Evolutionary conservation across 306 rosid species (phyloP), one percentile per base, ranked within the genome.

Genomic region (Oemleria cerasiformis): DNA sequence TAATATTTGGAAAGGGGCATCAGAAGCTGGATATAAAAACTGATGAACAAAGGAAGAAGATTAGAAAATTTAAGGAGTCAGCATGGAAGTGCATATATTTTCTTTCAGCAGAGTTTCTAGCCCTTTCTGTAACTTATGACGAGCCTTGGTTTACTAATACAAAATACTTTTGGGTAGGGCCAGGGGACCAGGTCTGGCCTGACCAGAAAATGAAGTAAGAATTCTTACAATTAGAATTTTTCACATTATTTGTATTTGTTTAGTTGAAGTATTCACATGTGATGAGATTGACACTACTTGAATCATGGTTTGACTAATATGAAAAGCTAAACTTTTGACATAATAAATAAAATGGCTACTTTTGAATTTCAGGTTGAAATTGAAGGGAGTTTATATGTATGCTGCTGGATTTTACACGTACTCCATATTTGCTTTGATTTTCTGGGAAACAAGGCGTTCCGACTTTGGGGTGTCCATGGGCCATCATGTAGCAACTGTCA

Each of bases 401-500:
- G 82, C 78, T 41, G 98, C 89, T 77, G 98, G 98, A 68, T 94
- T 94, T 84, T 94, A 91, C 80, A 63, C 89, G 5, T 94, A 94
- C 80, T 94, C 98, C 78, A 86, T 94, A 81, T 91, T 94, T 79
- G 98, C 98, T 68, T 86, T 94, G 82, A 73, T 91, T 56, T 91
- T 89, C 73, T 94, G 96, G 98, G 98, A 94, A 81, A 94, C 98
- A 20, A 86, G 88, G 87, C 96, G 98, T 75, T 86, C 98, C 0
- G 98, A 94, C 86, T 94, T 94, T 69, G 90, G 88, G 68, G 86
- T 94, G 74, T 94, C 98, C 51, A 94, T 94, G 98, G 50, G 86
- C 80, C 98, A 94, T 82, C 98, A 94, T 87, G 88, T 91, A 80
- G 89, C 94, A 53, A 83, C 95, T 65, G 73, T 86, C 81, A 81